These are phyloP conservation scores for Albugo candida DNA, from an alignment of 352 stramenopile genomes.

Conservation along the genomic window DNA sequence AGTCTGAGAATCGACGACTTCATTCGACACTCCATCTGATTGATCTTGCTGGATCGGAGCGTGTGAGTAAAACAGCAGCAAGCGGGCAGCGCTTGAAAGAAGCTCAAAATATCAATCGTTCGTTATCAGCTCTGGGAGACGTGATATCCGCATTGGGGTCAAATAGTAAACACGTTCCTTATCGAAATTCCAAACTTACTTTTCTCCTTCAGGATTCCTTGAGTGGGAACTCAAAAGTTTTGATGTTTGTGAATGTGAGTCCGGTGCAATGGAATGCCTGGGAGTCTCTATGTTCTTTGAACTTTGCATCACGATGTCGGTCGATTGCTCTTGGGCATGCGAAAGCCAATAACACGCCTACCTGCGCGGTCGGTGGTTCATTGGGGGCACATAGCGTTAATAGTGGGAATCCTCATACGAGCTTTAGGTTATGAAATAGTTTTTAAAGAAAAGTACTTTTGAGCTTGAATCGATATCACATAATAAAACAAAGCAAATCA, in stretches of 20 bases:
- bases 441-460: neutral
- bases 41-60: slow-evolving; percentile 75
- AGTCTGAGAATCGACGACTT: slow-evolving; percentile 19
- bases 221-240: slow-evolving; percentile 59
- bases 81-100: slow-evolving; percentile 88
- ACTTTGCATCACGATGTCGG: slow-evolving; percentile 77
- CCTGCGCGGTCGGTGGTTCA: too few relatives aligned
- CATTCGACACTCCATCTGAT: slow-evolving; percentile 75
- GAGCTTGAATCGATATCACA: neutral
- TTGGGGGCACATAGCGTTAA: neutral
- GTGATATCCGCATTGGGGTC: slow-evolving; percentile 85
- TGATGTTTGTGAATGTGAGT: slow-evolving; percentile 80
- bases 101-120: slow-evolving; percentile 92
- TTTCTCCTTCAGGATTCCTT: slow-evolving; percentile 74
- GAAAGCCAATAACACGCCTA: slow-evolving; percentile 18
- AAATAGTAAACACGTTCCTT: slow-evolving; percentile 86
- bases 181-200: slow-evolving; percentile 91
- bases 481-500: neutral
- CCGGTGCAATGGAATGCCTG: slow-evolving; percentile 73
- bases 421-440: neutral
- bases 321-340: slow-evolving; percentile 75
- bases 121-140: slow-evolving; percentile 83
- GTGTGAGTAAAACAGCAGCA: slow-evolving; percentile 79
- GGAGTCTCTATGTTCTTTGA: slow-evolving; percentile 82
- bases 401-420: neutral